Evolutionary conservation across 495 filamentous ascomycete species (phyloP).

Genomic region (Hypoxylon lienhwacheense): DNA sequence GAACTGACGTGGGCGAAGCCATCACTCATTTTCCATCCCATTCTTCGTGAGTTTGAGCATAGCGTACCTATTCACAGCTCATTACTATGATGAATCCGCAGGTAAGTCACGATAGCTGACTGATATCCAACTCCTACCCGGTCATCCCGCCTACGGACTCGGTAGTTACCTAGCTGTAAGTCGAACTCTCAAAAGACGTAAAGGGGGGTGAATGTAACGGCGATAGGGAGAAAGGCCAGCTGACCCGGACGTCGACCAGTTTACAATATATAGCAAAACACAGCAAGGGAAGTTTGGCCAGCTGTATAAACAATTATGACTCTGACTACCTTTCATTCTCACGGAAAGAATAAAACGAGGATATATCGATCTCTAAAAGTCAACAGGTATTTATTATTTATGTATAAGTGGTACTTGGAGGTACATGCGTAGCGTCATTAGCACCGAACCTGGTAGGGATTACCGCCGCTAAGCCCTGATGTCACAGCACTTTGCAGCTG

Average conservation of each 20-base stretch:
- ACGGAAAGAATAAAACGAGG: background rate
- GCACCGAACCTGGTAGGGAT: constrained; percentile 1
- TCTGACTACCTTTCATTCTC: background rate
- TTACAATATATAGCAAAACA: too few relatives aligned
- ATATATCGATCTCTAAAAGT: background rate
- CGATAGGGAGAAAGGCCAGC: constrained; percentile 23
- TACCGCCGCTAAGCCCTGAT: background rate
- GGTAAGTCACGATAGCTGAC: background rate
- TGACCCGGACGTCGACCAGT: constrained; percentile 22
- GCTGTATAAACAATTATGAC: too few relatives aligned
- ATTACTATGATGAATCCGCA: background rate
- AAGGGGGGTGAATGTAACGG: constrained; percentile 27
- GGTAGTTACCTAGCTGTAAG: background rate
- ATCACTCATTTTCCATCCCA: too few relatives aligned
- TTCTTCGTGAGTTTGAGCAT: too few relatives aligned
- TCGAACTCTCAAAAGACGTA: constrained; percentile 4
- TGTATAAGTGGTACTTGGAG: too few relatives aligned
- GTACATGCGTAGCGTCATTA: too few relatives aligned
- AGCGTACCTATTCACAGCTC: too few relatives aligned
- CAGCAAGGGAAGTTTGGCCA: too few relatives aligned
- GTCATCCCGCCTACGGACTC: background rate
- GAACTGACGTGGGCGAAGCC: too few relatives aligned
- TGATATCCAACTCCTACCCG: background rate
- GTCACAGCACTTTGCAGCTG: constrained; percentile 1
- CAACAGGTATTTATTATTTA: background rate